Evolutionary conservation across 306 rosid genomes (phyloP).

Genomic region (Cicer chorassanicum): DNA sequence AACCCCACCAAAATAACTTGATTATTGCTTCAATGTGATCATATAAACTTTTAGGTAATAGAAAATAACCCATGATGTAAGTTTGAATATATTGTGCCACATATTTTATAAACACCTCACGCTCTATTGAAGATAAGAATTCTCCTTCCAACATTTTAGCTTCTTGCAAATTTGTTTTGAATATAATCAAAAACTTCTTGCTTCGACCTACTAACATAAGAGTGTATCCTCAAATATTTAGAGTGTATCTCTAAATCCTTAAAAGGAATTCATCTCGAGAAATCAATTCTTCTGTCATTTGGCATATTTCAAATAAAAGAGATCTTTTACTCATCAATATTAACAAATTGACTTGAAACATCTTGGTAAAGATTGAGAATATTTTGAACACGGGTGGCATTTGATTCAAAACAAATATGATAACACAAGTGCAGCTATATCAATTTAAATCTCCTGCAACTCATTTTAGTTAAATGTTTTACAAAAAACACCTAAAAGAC

Average conservation of each 20-base stretch:
- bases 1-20: too few species aligned
- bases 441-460: too few species aligned
- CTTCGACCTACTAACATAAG: background rate
- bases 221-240: too few species aligned
- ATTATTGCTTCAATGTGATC: too few species aligned
- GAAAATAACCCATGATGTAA: too few species aligned
- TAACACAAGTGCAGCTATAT: too few species aligned
- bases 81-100: background rate
- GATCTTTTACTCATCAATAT: background rate
- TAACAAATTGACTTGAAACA: background rate
- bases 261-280: background rate
- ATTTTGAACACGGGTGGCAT: too few species aligned
- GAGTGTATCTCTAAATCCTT: background rate
- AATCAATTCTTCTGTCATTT: too few species aligned
- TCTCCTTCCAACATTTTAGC: background rate
- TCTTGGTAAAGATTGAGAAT: background rate
- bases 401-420: too few species aligned
- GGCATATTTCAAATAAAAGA: background rate
- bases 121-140: background rate
- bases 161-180: background rate
- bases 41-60: background rate
- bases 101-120: background rate
- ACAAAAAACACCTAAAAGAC: too few species aligned
- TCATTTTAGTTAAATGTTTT: too few species aligned
- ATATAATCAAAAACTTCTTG: background rate